Evolutionary conservation across 768 basidiomycete genomes (phyloP).

Genomic region (Termitomyces sp.): DNA sequence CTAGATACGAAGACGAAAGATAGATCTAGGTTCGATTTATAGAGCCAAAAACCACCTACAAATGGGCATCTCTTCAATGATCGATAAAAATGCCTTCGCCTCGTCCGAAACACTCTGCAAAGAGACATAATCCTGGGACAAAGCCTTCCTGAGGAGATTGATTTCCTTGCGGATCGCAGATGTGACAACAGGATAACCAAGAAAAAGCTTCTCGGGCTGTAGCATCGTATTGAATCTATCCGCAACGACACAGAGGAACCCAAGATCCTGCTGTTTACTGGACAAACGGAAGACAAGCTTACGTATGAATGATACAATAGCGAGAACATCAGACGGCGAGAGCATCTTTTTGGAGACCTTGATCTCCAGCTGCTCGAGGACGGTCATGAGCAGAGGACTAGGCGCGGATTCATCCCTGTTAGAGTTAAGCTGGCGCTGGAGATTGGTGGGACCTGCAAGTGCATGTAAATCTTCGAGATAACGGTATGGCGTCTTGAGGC

Average conservation of each 20-base stretch:
- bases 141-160: slow-evolving; percentile 28
- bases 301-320: slow-evolving; percentile 59
- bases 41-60: slow-evolving; percentile 33
- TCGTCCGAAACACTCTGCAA: slow-evolving; percentile 12
- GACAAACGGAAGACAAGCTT: slow-evolving; percentile 53
- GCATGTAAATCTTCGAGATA: slow-evolving; percentile 71
- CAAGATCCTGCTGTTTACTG: slow-evolving; percentile 43
- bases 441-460: slow-evolving; percentile 17
- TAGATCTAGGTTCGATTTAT: background rate
- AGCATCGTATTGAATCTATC: slow-evolving; percentile 32
- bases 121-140: slow-evolving; percentile 18
- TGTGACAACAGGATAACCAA: slow-evolving; percentile 26
- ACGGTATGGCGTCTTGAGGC: slow-evolving; percentile 75
- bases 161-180: slow-evolving; percentile 41
- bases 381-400: slow-evolving; percentile 75
- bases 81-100: slow-evolving; percentile 37
- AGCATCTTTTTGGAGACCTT: slow-evolving; percentile 55
- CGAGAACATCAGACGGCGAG: slow-evolving; percentile 54
- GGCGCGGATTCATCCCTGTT: slow-evolving; percentile 32
- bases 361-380: slow-evolving; percentile 72
- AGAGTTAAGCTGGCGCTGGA: background rate
- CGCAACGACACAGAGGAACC: slow-evolving; percentile 28
- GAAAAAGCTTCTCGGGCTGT: slow-evolving; percentile 21
- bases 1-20: slow-evolving; percentile 22
- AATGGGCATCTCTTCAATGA: slow-evolving; percentile 33